phyloP scores from a whole-genome alignment of 768 basidiomycete genomes.

The Kwoniella europaea region DNA sequence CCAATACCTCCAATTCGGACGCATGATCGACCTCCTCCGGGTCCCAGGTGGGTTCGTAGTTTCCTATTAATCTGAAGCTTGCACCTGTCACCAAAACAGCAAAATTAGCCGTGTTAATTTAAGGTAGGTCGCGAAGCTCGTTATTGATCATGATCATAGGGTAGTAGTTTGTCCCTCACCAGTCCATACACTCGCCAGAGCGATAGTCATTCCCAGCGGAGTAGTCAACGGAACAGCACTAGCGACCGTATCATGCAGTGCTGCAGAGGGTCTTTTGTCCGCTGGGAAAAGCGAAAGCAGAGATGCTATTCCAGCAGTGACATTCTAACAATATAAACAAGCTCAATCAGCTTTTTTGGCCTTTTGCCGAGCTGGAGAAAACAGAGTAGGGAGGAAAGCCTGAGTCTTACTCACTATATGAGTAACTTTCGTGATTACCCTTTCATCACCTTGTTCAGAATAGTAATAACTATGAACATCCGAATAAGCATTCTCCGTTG shows the following conservation, averaged over 20 bases:
- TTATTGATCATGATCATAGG: no score
- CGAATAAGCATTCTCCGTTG: conserved; percentile 21
- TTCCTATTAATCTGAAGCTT: conserved; percentile 48
- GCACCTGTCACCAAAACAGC: conserved; percentile 28
- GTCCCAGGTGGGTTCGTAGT: conserved; percentile 25
- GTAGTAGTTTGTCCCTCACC: conserved; percentile 22
- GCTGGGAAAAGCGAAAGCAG: conserved; percentile 75
- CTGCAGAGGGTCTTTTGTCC: conserved; percentile 65
- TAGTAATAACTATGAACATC: conserved; percentile 60
- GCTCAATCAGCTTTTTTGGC: not conserved
- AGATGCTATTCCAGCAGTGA: conserved; percentile 87
- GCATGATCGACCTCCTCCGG: conserved; percentile 36
- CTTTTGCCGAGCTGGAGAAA: no score
- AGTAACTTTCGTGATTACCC: conserved; percentile 61
- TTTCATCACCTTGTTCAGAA: conserved; percentile 61
- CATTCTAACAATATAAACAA: conserved; percentile 60
- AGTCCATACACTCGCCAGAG: conserved; percentile 70
- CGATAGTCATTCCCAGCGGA: conserved; percentile 75
- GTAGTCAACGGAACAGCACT: conserved; percentile 75
- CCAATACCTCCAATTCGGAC: conserved; percentile 30
- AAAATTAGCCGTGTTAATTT: no score
- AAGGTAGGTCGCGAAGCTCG: no score
- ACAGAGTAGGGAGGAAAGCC: no score
- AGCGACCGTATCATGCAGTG: conserved; percentile 75
- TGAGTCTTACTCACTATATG: conserved; percentile 62